Percentiles rank a stretch among this genome's conserved stretches.
Conservation (phyloP, 805 yeast species). For the Sugiyamaella qingdaonensis region DNA sequence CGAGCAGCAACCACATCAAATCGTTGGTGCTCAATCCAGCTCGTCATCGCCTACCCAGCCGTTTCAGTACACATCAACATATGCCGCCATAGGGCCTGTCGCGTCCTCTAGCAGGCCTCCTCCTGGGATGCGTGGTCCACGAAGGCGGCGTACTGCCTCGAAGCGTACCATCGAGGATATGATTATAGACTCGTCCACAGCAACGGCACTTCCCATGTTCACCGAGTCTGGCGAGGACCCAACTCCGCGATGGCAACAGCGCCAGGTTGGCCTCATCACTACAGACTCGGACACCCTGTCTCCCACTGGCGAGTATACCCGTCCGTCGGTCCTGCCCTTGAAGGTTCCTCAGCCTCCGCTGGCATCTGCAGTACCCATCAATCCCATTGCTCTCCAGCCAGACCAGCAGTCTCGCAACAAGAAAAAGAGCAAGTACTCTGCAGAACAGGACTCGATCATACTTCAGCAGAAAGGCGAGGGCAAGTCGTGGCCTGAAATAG, state of each 20-base stretch:
- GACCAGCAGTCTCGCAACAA: slow-evolving; percentile 48
- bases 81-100: slow-evolving; percentile 16
- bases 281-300: background rate
- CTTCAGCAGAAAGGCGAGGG: slow-evolving; percentile 59
- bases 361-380: slow-evolving; percentile 36
- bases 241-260: slow-evolving; percentile 9
- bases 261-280: slow-evolving; percentile 14
- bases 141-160: slow-evolving; percentile 23
- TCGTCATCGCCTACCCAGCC: slow-evolving; percentile 11
- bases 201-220: slow-evolving; percentile 5
- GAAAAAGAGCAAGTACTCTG: slow-evolving; percentile 64
- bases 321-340: slow-evolving; percentile 16
- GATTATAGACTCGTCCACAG: slow-evolving; percentile 22
- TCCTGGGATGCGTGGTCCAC: slow-evolving; percentile 9
- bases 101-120: slow-evolving; percentile 13
- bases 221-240: slow-evolving; percentile 2
- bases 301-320: background rate
- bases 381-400: slow-evolving; percentile 42
- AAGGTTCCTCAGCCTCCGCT: slow-evolving; percentile 49
- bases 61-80: slow-evolving; percentile 16
- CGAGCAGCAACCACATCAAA: background rate
- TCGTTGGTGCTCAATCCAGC: background rate
- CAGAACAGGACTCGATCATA: slow-evolving; percentile 64
- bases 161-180: slow-evolving; percentile 26
- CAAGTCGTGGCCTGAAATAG: slow-evolving; percentile 69